phyloP scores from a whole-genome alignment of 345 rosid genomes.

The Durio zibethinus region DNA sequence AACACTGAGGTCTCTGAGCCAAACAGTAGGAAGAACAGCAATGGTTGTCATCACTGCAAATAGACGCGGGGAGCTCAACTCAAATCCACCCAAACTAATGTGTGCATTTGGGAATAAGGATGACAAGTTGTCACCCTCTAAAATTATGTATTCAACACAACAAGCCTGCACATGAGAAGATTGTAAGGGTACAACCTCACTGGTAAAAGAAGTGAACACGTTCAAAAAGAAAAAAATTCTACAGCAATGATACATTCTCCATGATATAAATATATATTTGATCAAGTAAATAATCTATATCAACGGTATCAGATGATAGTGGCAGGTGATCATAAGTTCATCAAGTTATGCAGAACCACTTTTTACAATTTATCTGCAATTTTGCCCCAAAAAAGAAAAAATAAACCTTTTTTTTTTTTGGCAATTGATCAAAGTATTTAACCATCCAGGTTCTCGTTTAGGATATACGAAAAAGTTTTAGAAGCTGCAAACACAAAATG shows the following conservation, averaged over 20 bases:
- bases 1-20: constrained; percentile 85
- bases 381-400: background rate
- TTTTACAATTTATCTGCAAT: constrained; percentile 5
- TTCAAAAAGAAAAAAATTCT: no score
- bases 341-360: background rate
- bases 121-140: constrained; percentile 86
- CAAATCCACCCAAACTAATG: constrained; percentile 52
- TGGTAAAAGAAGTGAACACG: no score
- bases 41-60: constrained; percentile 69
- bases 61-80: constrained; percentile 53
- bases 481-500: background rate
- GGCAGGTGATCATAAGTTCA: background rate
- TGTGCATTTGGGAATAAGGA: constrained; percentile 82
- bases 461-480: background rate
- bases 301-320: background rate
- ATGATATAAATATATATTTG: no score
- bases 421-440: background rate
- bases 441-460: background rate
- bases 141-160: constrained; percentile 82
- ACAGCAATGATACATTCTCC: no score
- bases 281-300: no score
- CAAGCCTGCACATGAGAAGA: constrained; percentile 55
- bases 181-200: no score
- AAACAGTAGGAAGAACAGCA: constrained; percentile 83
- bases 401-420: background rate